phyloP scores from a whole-genome alignment of 345 rosid genomes.

The Ceriops zippeliana region DNA sequence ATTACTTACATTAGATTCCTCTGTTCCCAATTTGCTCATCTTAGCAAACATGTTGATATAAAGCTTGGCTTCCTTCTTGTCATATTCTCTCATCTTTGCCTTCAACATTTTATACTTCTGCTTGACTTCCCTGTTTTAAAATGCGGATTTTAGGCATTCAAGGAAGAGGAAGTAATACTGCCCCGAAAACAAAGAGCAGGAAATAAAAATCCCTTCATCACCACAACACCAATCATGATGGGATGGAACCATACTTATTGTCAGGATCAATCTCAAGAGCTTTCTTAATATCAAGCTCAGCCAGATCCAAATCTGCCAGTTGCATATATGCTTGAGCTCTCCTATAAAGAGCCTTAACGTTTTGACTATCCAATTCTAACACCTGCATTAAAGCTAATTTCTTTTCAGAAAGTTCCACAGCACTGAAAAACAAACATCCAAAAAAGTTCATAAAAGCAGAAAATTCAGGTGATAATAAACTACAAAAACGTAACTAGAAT shows the following conservation, averaged over 20 bases:
- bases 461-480: not conserved
- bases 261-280: constrained; percentile 83
- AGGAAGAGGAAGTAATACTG: too few species aligned
- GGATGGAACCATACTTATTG: constrained; percentile 41
- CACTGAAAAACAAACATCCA: too few species aligned
- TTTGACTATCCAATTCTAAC: constrained; percentile 55
- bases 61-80: constrained; percentile 65
- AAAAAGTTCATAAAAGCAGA: not conserved
- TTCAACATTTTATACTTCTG: constrained; percentile 52
- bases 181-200: too few species aligned
- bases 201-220: not conserved
- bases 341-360: constrained; percentile 76
- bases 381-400: constrained; percentile 35
- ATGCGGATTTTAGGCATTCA: too few species aligned
- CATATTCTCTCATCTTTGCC: constrained; percentile 76
- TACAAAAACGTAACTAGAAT: not conserved
- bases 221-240: not conserved
- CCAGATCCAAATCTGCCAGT: constrained; percentile 66
- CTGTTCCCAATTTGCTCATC: constrained; percentile 8
- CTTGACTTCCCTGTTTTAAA: constrained; percentile 68
- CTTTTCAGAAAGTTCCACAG: too few species aligned
- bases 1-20: not conserved
- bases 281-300: constrained; percentile 74
- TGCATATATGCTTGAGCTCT: constrained; percentile 76
- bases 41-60: constrained; percentile 8